Conservation (phyloP, 1,284 basidiomycete species). For the Cryptococcus neoformans region DNA sequence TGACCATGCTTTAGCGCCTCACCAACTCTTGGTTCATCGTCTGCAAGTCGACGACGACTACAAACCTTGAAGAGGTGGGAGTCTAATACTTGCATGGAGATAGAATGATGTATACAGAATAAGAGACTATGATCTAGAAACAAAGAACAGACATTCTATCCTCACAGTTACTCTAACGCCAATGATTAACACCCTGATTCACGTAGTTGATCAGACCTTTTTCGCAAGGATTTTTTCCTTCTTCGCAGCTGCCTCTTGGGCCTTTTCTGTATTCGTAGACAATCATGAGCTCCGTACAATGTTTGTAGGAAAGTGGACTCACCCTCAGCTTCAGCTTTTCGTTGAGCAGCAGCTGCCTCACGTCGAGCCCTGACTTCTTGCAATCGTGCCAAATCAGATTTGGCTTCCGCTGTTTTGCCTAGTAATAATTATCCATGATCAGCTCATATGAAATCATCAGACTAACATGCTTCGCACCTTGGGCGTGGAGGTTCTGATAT, state of each 20-base stretch:
- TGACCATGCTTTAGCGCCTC: constrained; percentile 4
- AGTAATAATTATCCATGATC: constrained; percentile 19
- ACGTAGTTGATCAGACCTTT: background rate
- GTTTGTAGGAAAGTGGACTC: constrained; percentile 11
- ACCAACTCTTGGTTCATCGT: constrained; percentile 12
- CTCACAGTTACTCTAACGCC: no score
- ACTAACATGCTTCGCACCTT: constrained; percentile 56
- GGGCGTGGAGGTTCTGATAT: constrained; percentile 58
- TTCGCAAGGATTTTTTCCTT: constrained; percentile 24
- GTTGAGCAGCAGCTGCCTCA: constrained; percentile 76
- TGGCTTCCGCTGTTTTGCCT: constrained; percentile 86
- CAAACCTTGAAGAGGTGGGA: no score
- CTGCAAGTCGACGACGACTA: background rate
- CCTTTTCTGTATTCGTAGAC: constrained; percentile 30
- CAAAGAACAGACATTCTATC: no score
- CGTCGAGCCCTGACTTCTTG: constrained; percentile 79
- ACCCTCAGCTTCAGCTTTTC: constrained; percentile 77
- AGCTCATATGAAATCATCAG: background rate
- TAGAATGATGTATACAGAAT: no score
- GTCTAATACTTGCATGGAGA: no score
- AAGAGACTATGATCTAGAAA: no score
- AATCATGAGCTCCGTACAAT: background rate
- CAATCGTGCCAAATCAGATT: constrained; percentile 80
- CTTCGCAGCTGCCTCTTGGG: constrained; percentile 43
- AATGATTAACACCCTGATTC: no score